Evolutionary conservation across 345 rosid genomes (phyloP).

Genomic region (Gossypium stocksii): DNA sequence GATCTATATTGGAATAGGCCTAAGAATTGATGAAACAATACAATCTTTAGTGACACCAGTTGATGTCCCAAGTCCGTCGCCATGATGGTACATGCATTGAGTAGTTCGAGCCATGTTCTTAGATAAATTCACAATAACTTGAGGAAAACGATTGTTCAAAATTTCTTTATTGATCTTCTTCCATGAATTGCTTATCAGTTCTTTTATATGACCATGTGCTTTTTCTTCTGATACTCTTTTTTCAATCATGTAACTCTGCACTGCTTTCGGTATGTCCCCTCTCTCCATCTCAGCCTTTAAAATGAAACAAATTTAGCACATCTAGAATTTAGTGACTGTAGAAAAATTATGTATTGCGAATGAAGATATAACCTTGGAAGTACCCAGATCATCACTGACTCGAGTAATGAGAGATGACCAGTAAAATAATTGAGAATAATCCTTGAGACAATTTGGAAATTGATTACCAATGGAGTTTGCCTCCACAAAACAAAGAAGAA

Average conservation of each 20-base stretch:
- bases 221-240: neutral
- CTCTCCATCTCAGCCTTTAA: conserved; percentile 2
- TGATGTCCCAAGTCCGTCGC: neutral
- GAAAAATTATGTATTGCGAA: neutral
- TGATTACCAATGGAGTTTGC: neutral
- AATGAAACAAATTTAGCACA: neutral
- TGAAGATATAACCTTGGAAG: neutral
- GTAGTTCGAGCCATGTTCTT: conserved; percentile 1
- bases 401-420: conserved; percentile 7
- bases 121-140: neutral
- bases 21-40: neutral
- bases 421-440: neutral
- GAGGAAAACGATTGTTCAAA: neutral
- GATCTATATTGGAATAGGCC: neutral
- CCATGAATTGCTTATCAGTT: neutral
- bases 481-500: conserved; percentile 8
- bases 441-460: neutral
- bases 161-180: neutral
- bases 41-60: neutral
- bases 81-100: neutral
- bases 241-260: neutral
- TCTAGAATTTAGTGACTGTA: too few relatives aligned
- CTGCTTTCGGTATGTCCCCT: neutral
- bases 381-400: conserved; percentile 6
- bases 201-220: neutral